Evolutionary conservation across 257 asterid species (phyloP).

Genomic region (Solanum rostratum): DNA sequence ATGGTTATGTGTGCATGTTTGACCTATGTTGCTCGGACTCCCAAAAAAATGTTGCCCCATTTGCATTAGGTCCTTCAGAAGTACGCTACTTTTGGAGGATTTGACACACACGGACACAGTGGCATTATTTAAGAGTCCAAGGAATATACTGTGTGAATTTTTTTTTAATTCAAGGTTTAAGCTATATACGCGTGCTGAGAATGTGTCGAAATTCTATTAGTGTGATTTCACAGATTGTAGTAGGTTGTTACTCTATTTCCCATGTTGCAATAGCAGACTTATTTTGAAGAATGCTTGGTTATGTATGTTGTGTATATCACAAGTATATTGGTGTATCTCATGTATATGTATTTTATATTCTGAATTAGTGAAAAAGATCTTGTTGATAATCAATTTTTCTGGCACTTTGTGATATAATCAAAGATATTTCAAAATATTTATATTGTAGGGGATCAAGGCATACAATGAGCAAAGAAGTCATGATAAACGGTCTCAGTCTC

Average conservation of each 20-base stretch:
- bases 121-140: neutral
- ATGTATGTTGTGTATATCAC: neutral
- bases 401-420: neutral
- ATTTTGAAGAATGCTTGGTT: neutral
- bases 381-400: neutral
- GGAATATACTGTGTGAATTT: neutral
- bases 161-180: neutral
- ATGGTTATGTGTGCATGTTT: too few species aligned
- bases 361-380: neutral
- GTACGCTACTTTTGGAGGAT: neutral
- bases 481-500: neutral
- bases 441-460: neutral
- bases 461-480: neutral
- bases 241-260: neutral
- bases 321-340: neutral
- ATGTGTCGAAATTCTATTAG: neutral
- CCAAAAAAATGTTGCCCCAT: neutral
- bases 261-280: neutral
- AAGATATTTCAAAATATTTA: too few species aligned
- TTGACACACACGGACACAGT: neutral
- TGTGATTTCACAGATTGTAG: neutral
- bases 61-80: neutral
- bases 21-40: too few species aligned
- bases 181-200: neutral
- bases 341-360: neutral